Evolutionary conservation across 495 filamentous ascomycete genomes (phyloP), one percentile per base, ranked within the genome.

Genomic region (Talaromyces liani): DNA sequence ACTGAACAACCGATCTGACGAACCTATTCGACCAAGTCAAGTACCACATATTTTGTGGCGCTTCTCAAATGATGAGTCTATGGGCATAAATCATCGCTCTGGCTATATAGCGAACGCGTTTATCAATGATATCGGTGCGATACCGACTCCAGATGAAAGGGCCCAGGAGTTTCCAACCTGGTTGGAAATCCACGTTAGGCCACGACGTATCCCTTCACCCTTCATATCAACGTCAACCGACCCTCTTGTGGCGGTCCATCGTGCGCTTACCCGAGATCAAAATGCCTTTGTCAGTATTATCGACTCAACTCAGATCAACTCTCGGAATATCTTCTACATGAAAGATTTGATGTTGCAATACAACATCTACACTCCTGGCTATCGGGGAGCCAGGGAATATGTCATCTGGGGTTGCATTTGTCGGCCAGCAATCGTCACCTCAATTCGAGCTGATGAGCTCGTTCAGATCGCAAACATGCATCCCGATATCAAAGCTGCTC

Each of bases 171-270:
- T 76, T 36, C 24, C 72, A 0, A 9, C 63, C 0, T 64, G 63
- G 7, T 63, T 79, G 20, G 45, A 51, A 2, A 67, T 60, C 2
- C 77, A 79, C 64, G 67, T 73, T 0, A 61, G 63, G 0, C 72
- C 64, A 14, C 29, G 63, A 8, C 31, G 63, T 0, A 36, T 63
- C 1, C 54, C 56, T 0, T 66, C 71, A 0, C 77, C 77, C 0
- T 77, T 79, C 16, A 77, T 80, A 6, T 80, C 77, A 0, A 70
- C 71, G 0, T 72, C 65, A 6, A 51, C 18, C 0, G 64, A 66
- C 0, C 68, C 70, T 4, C 60, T 78, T 1, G 58, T 71, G 2
- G 76, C 77, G 1, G 55, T 80, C 0, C 77, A 80, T 59, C 63
- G 76, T 33, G 71, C 67, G 0, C n/a, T 78, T 7, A 39, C 64